These are phyloP conservation scores for Backusella luteola DNA, from an alignment of 192 early-diverging fungal species.

Conservation along the genomic window DNA sequence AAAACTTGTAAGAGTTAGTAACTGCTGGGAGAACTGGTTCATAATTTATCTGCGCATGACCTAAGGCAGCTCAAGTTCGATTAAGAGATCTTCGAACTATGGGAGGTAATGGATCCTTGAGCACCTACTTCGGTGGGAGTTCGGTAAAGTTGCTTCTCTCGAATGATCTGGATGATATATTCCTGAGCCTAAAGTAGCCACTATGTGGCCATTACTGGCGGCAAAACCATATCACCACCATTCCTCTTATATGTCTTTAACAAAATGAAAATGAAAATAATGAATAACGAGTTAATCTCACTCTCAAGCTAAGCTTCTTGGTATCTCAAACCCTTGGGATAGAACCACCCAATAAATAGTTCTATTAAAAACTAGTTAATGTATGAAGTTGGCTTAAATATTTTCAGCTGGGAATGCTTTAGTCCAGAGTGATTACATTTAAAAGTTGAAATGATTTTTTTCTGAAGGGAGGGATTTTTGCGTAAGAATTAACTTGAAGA, in stretches of 20 bases:
- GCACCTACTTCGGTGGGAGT: slow-evolving; percentile 1
- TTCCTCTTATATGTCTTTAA: not conserved
- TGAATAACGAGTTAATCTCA: too few relatives aligned
- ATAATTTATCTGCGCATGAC: slow-evolving; percentile 15
- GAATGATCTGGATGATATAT: slow-evolving; percentile 23
- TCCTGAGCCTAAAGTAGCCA: slow-evolving; percentile 26
- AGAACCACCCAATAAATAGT: not conserved
- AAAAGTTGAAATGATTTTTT: too few relatives aligned
- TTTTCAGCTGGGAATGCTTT: too few relatives aligned
- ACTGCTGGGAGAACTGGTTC: not conserved
- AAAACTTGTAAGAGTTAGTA: not conserved
- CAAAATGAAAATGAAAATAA: slow-evolving; percentile 13
- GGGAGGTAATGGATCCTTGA: slow-evolving; percentile 12
- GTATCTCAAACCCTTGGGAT: not conserved
- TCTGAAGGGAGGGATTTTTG: too few relatives aligned
- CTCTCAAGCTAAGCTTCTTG: too few relatives aligned
- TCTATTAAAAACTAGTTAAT: not conserved
- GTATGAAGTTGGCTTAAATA: too few relatives aligned
- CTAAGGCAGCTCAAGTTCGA: slow-evolving; percentile 11
- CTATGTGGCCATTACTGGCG: slow-evolving; percentile 22
- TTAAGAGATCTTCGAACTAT: not conserved
- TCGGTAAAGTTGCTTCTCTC: slow-evolving; percentile 9
- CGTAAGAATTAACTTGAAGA: too few relatives aligned
- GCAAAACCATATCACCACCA: slow-evolving; percentile 28
- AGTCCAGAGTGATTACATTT: too few relatives aligned